A percentile compares a stretch with the other conserved stretches of the same genome.
These are phyloP conservation scores for Phialemoniopsis sp. DNA, from an alignment of 2,329 filamentous ascomycete genomes.

Conservation along the genomic window DNA sequence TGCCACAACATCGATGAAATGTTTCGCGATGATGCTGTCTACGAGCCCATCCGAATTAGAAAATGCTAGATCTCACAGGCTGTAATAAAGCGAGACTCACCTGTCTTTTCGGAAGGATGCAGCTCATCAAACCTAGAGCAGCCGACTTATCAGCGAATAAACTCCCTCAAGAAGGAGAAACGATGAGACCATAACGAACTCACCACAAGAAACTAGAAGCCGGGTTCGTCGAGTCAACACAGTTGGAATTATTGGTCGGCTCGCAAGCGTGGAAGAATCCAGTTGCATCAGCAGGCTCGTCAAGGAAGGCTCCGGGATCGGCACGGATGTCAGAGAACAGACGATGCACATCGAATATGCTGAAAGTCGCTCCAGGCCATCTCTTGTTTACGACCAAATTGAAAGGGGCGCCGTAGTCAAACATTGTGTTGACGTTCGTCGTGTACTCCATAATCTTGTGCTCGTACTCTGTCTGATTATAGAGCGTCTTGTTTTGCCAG, in stretches of 20 bases:
- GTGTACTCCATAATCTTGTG: conserved; percentile 47
- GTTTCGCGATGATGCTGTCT: conserved; percentile 12
- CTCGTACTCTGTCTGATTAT: conserved; percentile 42
- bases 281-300: conserved; percentile 58
- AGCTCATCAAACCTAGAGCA: conserved; percentile 56
- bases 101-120: conserved; percentile 65
- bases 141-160: not conserved
- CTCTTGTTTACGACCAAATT: conserved; percentile 35
- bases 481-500: conserved; percentile 39
- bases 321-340: conserved; percentile 62
- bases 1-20: conserved; percentile 34
- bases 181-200: conserved; percentile 1
- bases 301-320: conserved; percentile 57
- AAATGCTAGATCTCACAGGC: not conserved
- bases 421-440: conserved; percentile 42
- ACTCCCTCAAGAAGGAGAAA: not conserved
- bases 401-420: conserved; percentile 44
- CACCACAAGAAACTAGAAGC: conserved; percentile 66
- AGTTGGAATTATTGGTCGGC: conserved; percentile 20
- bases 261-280: conserved; percentile 54
- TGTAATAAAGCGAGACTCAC: conserved; percentile 37
- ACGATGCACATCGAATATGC: conserved; percentile 63
- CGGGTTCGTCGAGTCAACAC: conserved; percentile 30
- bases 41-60: conserved; percentile 1
- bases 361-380: conserved; percentile 57